phyloP scores from a whole-genome alignment of 73 alveolate species.

The Tetrahymena malaccensis region DNA sequence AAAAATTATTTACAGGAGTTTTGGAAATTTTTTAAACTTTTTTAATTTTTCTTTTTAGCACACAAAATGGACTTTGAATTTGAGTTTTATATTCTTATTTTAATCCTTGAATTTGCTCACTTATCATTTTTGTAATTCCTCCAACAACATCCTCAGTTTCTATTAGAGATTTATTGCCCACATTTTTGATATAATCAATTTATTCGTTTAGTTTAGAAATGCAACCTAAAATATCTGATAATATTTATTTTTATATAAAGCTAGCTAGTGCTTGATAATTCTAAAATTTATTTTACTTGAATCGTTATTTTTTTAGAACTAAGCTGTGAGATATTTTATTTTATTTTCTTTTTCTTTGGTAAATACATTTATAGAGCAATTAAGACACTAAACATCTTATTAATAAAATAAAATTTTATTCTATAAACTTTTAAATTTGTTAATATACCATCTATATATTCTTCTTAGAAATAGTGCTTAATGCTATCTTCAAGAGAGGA shows the following conservation, averaged over 20 bases:
- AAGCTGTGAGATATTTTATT: neutral
- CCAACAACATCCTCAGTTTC: neutral
- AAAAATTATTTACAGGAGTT: neutral
- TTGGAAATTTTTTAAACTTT: neutral
- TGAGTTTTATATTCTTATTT: neutral
- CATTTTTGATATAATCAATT: neutral
- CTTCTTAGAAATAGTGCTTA: neutral
- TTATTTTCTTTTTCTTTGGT: neutral
- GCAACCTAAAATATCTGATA: neutral
- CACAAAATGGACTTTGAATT: neutral
- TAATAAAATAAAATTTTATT: neutral
- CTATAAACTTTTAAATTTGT: neutral
- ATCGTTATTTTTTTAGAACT: neutral
- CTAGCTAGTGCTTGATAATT: neutral
- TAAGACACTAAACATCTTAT: neutral
- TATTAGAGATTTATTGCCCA: neutral
- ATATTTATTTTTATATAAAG: neutral
- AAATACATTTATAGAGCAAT: neutral
- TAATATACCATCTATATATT: neutral
- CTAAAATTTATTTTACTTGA: neutral
- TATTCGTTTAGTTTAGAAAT: neutral
- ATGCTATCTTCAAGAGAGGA: neutral
- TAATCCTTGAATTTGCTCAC: neutral
- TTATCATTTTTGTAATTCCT: neutral
- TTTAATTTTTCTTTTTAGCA: neutral